Percentiles rank a stretch among this genome's conserved stretches.
phyloP scores from a whole-genome alignment of 2,329 filamentous ascomycete species.

The Pyricularia grisea region DNA sequence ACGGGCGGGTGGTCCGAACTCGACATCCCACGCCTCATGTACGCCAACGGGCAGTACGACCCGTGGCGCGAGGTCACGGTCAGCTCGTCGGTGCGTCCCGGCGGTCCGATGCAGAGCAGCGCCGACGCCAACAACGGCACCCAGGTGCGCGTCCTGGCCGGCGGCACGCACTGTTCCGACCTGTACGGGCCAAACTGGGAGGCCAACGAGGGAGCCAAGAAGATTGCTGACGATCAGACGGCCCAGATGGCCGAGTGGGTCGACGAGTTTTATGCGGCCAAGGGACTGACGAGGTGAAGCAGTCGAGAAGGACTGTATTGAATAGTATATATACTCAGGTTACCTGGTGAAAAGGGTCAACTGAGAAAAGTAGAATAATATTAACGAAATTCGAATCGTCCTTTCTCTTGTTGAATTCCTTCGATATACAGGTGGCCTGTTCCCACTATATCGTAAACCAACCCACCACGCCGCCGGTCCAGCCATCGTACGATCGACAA shows the following conservation, averaged over 20 bases:
- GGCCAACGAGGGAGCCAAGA: slow-evolving; percentile 38
- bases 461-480: no score
- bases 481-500: no score
- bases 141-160: slow-evolving; percentile 22
- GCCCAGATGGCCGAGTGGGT: slow-evolving; percentile 44
- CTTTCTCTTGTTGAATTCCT: no score
- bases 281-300: slow-evolving; percentile 8
- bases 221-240: slow-evolving; percentile 39
- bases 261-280: slow-evolving; percentile 32
- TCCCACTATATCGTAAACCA: no score
- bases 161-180: slow-evolving; percentile 30
- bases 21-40: slow-evolving; percentile 26
- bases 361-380: no score
- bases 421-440: no score
- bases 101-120: slow-evolving; percentile 25
- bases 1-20: slow-evolving; percentile 28
- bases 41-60: slow-evolving; percentile 29
- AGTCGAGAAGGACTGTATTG: no score
- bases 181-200: slow-evolving; percentile 33
- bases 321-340: no score
- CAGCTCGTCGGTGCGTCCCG: slow-evolving; percentile 25
- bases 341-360: no score
- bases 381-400: no score
- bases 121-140: slow-evolving; percentile 11
- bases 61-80: slow-evolving; percentile 30